These are phyloP conservation scores for Kazachstania taianensis DNA, from an alignment of 805 yeast species.

Conservation along the genomic window DNA sequence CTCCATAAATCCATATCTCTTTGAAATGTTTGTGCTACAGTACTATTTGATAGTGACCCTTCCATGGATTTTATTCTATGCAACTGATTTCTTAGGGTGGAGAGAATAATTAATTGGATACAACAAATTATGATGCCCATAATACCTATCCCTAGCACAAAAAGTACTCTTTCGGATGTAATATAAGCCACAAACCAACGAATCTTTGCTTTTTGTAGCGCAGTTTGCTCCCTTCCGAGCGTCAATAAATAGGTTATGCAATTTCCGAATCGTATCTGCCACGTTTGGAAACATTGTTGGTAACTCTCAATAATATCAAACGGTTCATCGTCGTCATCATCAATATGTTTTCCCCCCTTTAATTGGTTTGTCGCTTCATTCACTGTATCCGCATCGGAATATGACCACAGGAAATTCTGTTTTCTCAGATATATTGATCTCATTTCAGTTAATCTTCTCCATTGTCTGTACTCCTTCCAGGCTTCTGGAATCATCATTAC, in stretches of 20 bases:
- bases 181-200: conserved; percentile 35
- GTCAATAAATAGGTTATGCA: conserved; percentile 3
- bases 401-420: not conserved
- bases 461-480: conserved; percentile 36
- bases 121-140: conserved; percentile 46
- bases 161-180: conserved; percentile 42
- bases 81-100: conserved; percentile 9
- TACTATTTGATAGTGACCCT: conserved; percentile 2
- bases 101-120: conserved; percentile 44
- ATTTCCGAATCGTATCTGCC: conserved; percentile 12
- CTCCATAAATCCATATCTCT: conserved; percentile 40
- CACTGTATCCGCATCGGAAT: not conserved
- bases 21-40: conserved; percentile 16
- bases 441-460: conserved; percentile 37
- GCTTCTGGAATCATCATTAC: conserved; percentile 34
- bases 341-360: not conserved
- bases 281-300: conserved; percentile 15
- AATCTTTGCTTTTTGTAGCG: conserved; percentile 12
- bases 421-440: conserved; percentile 16
- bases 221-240: not conserved
- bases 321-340: not conserved
- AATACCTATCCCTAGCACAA: conserved; percentile 43
- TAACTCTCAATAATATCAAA: conserved; percentile 16
- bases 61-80: conserved; percentile 1
- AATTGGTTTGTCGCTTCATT: not conserved